Evolutionary conservation across 345 rosid genomes (phyloP).

Genomic region (Bretschneidera sinensis): DNA sequence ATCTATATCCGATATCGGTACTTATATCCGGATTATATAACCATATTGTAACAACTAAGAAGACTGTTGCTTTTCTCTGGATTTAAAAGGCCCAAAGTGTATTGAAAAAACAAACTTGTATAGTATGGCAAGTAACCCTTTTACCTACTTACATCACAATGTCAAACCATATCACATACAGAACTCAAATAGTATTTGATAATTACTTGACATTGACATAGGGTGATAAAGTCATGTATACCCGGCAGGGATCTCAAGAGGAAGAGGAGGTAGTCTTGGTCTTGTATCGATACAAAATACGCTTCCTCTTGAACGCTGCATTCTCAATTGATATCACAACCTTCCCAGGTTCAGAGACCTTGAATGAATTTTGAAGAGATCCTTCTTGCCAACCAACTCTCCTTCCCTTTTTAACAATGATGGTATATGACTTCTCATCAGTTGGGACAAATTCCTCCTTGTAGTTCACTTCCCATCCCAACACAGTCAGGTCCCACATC

Average conservation of each 20-base stretch:
- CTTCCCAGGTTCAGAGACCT: slow-evolving; percentile 40
- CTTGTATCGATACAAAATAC: slow-evolving; percentile 46
- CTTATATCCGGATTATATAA: too few species aligned
- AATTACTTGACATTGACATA: too few species aligned
- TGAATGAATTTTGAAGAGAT: slow-evolving; percentile 32
- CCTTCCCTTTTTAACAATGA: slow-evolving; percentile 38
- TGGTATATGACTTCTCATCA: slow-evolving; percentile 35
- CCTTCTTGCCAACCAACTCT: slow-evolving; percentile 30
- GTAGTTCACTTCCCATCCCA: slow-evolving; percentile 54
- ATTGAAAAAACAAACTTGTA: too few species aligned
- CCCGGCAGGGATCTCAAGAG: too few species aligned
- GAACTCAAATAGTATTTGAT: not conserved
- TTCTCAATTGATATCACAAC: slow-evolving; percentile 38
- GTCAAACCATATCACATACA: too few species aligned
- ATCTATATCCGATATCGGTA: too few species aligned
- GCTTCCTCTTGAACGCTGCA: slow-evolving; percentile 45
- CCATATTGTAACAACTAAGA: too few species aligned
- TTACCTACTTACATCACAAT: too few species aligned
- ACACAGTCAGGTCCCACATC: slow-evolving; percentile 42
- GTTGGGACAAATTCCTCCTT: slow-evolving; percentile 43
- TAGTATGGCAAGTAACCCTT: too few species aligned
- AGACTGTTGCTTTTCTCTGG: too few species aligned
- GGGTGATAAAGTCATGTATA: too few species aligned
- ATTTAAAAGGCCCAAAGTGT: too few species aligned
- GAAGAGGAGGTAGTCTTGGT: slow-evolving; percentile 25